Percentiles rank a stretch among this genome's conserved stretches.
Conservation (phyloP, 2,329 filamentous ascomycete species). For the Cercospora sp. region DNA sequence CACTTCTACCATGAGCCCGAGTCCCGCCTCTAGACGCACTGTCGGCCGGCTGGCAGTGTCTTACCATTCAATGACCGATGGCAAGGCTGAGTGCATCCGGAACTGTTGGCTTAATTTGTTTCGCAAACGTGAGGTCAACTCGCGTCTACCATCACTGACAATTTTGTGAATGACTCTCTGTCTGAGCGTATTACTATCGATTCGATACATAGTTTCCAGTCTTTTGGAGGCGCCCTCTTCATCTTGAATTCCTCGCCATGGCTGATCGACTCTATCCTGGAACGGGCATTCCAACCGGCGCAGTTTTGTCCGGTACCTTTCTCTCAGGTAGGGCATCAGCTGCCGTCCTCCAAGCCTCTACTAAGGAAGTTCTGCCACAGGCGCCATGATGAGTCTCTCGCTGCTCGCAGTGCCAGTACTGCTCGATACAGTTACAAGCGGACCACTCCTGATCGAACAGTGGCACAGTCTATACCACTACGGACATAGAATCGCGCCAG, state of each 20-base stretch:
- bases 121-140: no score
- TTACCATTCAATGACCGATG: not conserved
- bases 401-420: not conserved
- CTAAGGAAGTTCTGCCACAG: not conserved
- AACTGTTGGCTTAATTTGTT: no score
- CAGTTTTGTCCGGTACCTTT: not conserved
- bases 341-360: not conserved
- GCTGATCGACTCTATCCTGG: no score
- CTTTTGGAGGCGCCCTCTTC: no score
- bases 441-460: not conserved
- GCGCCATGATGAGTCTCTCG: not conserved
- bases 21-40: not conserved
- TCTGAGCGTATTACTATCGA: no score
- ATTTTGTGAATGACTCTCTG: no score
- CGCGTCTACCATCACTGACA: no score
- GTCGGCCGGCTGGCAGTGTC: not conserved
- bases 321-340: not conserved
- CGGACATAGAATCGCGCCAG: not conserved
- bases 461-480: not conserved
- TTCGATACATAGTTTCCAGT: no score
- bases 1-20: not conserved
- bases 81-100: not conserved
- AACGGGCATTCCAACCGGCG: not conserved
- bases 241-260: no score
- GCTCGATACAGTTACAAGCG: not conserved